Conservation (phyloP, 2,329 filamentous ascomycete species). For the Fusarium chaquense region DNA sequence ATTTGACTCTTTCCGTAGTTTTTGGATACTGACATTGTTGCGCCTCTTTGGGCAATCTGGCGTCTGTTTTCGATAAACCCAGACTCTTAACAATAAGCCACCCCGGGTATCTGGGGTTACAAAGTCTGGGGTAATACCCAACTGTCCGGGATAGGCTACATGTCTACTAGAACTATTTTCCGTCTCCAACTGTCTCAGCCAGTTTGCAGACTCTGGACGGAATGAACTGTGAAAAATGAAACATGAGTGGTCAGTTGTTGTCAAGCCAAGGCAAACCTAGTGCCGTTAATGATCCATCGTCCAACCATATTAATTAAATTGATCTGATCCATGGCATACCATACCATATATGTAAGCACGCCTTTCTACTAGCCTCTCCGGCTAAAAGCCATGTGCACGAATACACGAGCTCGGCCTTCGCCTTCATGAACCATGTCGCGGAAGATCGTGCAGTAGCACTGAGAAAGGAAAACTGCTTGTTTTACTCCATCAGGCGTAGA, state of each 20-base stretch:
- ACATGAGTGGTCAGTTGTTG: not conserved
- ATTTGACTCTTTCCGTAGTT: constrained; percentile 4
- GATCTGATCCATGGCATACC: constrained; percentile 2
- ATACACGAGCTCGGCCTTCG: constrained; percentile 3
- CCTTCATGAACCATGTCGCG: not conserved
- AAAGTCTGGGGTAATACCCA: constrained; percentile 26
- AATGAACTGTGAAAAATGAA: constrained; percentile 5
- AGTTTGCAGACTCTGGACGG: not conserved
- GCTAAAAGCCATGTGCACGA: constrained; percentile 19
- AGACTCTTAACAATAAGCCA: constrained; percentile 1
- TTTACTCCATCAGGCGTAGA: not conserved
- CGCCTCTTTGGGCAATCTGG: constrained; percentile 17
- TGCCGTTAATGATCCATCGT: not conserved
- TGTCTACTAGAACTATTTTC: not conserved
- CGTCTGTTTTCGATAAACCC: not conserved
- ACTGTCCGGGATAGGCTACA: constrained; percentile 3
- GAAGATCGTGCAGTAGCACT: not conserved
- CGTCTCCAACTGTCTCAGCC: constrained; percentile 5
- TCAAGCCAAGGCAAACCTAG: not conserved
- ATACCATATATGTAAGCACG: not conserved
- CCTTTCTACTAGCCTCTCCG: constrained; percentile 4
- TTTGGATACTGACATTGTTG: not conserved
- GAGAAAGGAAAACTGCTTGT: not conserved
- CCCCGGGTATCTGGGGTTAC: constrained; percentile 2
- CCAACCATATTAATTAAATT: not conserved